Percentiles rank a stretch among this genome's conserved stretches.
These are phyloP conservation scores for Fabrea salina DNA, from an alignment of 169 alveolate genomes.

Conservation along the genomic window DNA sequence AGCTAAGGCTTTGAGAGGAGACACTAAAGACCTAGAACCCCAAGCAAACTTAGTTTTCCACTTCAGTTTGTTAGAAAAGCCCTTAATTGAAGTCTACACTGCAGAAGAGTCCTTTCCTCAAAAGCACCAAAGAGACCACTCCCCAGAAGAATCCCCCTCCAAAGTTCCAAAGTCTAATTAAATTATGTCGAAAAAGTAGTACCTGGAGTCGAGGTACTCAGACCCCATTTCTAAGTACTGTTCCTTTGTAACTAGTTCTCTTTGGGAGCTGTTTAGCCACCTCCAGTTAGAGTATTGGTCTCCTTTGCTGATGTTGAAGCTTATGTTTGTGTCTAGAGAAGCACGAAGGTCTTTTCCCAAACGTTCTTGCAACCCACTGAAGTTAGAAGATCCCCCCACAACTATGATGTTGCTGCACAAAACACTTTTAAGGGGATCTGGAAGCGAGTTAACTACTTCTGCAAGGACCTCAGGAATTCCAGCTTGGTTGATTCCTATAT, in stretches of 20 bases:
- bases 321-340: too few species aligned
- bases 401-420: constrained; percentile 56
- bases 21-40: too few species aligned
- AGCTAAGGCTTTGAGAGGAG: neutral
- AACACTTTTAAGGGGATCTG: constrained; percentile 44
- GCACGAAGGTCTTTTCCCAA: constrained; percentile 46
- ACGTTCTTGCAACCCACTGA: constrained; percentile 55
- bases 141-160: too few species aligned
- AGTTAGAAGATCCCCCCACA: constrained; percentile 64
- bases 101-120: too few species aligned
- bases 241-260: neutral
- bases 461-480: constrained; percentile 71
- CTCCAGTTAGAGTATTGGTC: too few species aligned
- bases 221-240: neutral
- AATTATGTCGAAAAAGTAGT: too few species aligned
- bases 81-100: too few species aligned
- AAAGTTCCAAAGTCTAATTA: too few species aligned
- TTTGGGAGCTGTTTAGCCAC: neutral
- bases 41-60: too few species aligned
- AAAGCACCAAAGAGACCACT: too few species aligned
- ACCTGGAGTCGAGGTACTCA: neutral
- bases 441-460: constrained; percentile 50
- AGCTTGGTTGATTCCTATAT: constrained; percentile 70
- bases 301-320: too few species aligned
- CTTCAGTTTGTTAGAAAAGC: too few species aligned